Base-by-base conservation (phyloP, 495 filamentous ascomycete genomes). In the Podospora sp. region DNA sequence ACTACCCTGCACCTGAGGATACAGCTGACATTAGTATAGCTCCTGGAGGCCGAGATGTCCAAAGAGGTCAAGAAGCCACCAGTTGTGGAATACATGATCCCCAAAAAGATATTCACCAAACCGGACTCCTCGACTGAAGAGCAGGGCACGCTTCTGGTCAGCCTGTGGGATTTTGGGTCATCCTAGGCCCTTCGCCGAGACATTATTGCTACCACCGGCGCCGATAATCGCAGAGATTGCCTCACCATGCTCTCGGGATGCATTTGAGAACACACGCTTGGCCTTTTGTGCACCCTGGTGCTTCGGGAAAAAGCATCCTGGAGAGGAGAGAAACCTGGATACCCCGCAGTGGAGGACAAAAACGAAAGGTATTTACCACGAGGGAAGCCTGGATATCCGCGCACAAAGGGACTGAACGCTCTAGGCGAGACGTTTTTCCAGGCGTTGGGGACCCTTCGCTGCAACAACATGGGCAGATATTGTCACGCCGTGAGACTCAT, bases 51-150 rank as follows among this genome's bases (percentile, higher is more conserved):
- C 4, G 95, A 98, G 75, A 83, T 97, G 46, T 82, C 86, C 46
- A 94, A 92, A 77, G 87, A 91, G 52, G 77, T 96, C 61, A 96
- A 90, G 81, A 95, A 94, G 76, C 77, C 86, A 33, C 93, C 93
- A 3, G 93, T 93, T 35, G 88, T 97, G 68, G 95, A 98, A 77
- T 97, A 87, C 77, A 90, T 94, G 81, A 96, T 99, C 58, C 93
- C 96, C 24, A 96, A 96, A 80, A 87, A 84, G 67, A 91, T 98
- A 26, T 94, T 97, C 69, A 87, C 81, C 55, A 84, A 82, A 24
- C 80, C 86, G 14, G 84, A 83, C 35, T 66, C 69, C 29, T 74
- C 72, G 11, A 71, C 83, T 25, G 79, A 73, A 53, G 70, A 77
- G 25, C 71, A 77, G 36, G 83, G 84, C 61, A 84, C 76, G 66